Conservation (phyloP, 805 yeast genomes). For the Yueomyces sp. region DNA sequence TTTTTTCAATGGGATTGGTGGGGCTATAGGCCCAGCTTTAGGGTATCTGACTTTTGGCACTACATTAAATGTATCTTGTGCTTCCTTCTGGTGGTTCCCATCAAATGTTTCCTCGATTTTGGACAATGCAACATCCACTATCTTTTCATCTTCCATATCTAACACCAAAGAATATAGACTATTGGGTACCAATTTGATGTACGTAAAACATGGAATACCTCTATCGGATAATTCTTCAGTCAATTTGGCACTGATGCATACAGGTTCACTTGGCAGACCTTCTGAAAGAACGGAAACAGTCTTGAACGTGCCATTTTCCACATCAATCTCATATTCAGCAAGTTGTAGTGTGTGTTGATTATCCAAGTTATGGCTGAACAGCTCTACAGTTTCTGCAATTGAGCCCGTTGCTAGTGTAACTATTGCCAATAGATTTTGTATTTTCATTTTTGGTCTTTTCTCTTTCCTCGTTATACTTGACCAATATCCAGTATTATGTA, state of each 20-base stretch:
- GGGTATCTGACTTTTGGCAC: slow-evolving; percentile 6
- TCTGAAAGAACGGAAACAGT: background rate
- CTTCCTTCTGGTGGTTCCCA: slow-evolving; percentile 4
- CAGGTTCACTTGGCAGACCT: slow-evolving; percentile 1
- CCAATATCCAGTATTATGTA: no score
- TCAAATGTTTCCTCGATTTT: slow-evolving; percentile 4
- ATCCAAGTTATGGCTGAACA: no score
- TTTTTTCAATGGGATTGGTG: slow-evolving; percentile 15
- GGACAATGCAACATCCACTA: slow-evolving; percentile 11
- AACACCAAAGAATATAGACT: slow-evolving; percentile 13
- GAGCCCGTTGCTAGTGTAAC: no score
- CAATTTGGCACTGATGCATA: slow-evolving; percentile 13
- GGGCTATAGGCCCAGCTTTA: slow-evolving; percentile 11
- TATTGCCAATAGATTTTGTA: no score
- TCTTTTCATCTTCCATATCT: slow-evolving; percentile 6
- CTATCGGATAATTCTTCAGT: slow-evolving; percentile 1
- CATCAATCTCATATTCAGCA: background rate
- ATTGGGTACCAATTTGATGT: slow-evolving; percentile 11
- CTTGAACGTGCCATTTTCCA: background rate
- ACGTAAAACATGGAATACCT: slow-evolving; percentile 13
- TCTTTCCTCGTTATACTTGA: no score
- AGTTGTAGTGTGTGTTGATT: background rate
- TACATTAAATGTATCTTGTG: slow-evolving; percentile 2
- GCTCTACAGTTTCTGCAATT: no score
- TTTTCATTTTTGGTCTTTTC: no score